Percentiles rank a stretch among this genome's conserved stretches.
Evolutionary conservation across 208 protist species (phyloP).

Genomic region (Acanthamoeba triangularis): DNA sequence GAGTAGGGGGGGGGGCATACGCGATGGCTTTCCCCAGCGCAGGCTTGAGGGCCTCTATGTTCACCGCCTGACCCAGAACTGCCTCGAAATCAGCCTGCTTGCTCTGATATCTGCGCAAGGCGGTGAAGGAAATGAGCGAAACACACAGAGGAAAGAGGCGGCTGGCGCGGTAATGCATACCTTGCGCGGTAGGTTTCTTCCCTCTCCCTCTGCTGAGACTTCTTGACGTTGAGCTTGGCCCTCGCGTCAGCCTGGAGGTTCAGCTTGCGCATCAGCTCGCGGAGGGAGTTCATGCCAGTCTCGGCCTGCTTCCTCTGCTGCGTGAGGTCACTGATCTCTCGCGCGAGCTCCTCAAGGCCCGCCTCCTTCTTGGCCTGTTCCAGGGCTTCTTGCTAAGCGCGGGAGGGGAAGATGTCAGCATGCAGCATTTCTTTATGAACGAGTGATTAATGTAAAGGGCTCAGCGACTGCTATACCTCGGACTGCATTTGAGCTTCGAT

Average conservation of each 20-base stretch:
- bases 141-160: not conserved
- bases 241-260: slow-evolving; percentile 15
- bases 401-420: not conserved
- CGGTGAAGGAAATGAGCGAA: not conserved
- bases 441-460: not conserved
- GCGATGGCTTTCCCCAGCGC: not conserved
- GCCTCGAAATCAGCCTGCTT: not conserved
- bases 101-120: not conserved
- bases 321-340: slow-evolving; percentile 63
- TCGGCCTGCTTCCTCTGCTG: not conserved
- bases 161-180: not conserved
- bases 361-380: not conserved
- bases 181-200: slow-evolving; percentile 33
- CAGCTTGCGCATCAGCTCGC: not conserved
- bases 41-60: not conserved
- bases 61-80: not conserved
- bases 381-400: not conserved
- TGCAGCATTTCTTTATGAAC: no score
- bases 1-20: not conserved
- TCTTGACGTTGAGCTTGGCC: slow-evolving; percentile 73
- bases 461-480: not conserved
- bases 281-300: not conserved
- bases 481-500: not conserved
- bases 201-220: not conserved
- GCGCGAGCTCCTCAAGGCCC: not conserved